Conservation (phyloP, 345 rosid species). For the Boechera stricta region DNA sequence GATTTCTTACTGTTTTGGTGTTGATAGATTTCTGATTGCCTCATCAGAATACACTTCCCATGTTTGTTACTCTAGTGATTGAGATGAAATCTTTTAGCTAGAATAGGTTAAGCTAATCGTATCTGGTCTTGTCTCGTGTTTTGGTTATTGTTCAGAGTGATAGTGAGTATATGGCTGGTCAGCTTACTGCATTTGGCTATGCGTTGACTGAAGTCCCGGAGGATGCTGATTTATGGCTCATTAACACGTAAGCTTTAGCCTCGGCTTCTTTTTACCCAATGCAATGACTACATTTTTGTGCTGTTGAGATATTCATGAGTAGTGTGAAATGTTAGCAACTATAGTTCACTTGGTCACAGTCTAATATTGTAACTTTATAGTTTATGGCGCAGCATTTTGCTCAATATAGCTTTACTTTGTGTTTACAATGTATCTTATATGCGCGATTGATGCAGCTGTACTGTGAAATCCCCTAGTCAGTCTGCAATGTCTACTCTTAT, state of each 20-base stretch:
- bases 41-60: neutral
- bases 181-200: slow-evolving; percentile 93
- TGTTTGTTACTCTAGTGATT: slow-evolving; percentile 4
- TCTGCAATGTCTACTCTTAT: slow-evolving; percentile 93
- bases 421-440: slow-evolving; percentile 11
- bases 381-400: neutral
- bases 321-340: slow-evolving; percentile 10
- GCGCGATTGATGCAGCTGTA: slow-evolving; percentile 64
- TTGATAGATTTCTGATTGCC: slow-evolving; percentile 7
- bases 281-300: neutral
- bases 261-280: neutral
- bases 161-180: slow-evolving; percentile 99
- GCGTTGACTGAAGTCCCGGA: slow-evolving; percentile 79
- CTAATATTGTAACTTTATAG: neutral
- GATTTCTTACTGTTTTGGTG: neutral
- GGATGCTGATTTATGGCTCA: slow-evolving; percentile 93
- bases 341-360: neutral
- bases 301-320: slow-evolving; percentile 17
- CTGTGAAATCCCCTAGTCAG: slow-evolving; percentile 91
- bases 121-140: neutral
- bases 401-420: slow-evolving; percentile 4
- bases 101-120: neutral
- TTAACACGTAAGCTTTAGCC: slow-evolving; percentile 72
- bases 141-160: slow-evolving; percentile 67
- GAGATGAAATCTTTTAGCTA: neutral